Base-by-base conservation (phyloP, 495 filamentous ascomycete genomes). In the Lophiostoma macrostomum region DNA sequence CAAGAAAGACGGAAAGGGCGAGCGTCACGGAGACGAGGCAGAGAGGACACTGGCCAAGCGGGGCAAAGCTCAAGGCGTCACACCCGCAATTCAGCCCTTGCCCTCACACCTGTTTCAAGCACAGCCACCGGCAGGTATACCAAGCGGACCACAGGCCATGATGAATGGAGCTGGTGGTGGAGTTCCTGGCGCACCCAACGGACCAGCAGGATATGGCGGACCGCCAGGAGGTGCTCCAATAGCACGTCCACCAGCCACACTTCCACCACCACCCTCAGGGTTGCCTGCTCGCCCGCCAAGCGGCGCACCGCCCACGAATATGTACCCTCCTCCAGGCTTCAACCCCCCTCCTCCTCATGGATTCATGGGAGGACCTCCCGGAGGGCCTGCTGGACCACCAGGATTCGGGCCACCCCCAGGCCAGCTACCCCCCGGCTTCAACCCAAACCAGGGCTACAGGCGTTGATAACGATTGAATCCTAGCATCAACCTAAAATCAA, bases 1-100 rank as follows among this genome's bases (percentile, higher is more conserved):
- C 76, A 98, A 98, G 78, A 97, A 97, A 70, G 94, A 98, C 64
- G 93, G 94, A 35, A 95, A 96, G 71, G 91, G 91, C 54, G 93
- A 97, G 73, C 79, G 94, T 23, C 93, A 98, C 67, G 93, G 93
- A 52, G 93, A 98, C 64, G 76, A 91, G 64, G 93, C 94, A 27
- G 93, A 98, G 71, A 80, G 93, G 59, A 90, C 86, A 79, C 77
- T 98, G 42, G 94, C 93, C 36, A 83, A 86, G 32, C 89, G 96
- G 67, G 93, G 91, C 44, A 88, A 90, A 66, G 91, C 90, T 67
- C 89, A 97, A 71, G 95, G 95, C 62, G 87, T 98, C 46, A 77
- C 82, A 16, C 86, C 83, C 31, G 82, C 85, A 45, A 74, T 77
- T 5, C 86, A 80, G 67, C 75, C 75, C 41, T 58, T 77, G 49